Conservation (phyloP, 306 rosid species). For the Rosa multiflora region DNA sequence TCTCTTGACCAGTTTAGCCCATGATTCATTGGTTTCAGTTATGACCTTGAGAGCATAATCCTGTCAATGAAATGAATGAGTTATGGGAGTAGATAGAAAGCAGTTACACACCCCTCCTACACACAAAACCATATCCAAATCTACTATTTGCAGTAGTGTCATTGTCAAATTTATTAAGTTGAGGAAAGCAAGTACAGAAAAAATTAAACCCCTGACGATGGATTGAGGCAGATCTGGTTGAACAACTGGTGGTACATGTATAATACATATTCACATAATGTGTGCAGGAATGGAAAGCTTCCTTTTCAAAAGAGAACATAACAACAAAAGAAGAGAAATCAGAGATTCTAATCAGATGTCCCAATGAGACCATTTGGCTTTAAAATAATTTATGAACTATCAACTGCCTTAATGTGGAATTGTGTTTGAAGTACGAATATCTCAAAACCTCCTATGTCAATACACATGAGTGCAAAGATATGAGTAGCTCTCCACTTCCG, state of each 20-base stretch:
- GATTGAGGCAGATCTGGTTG: background rate
- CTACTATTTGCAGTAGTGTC: background rate
- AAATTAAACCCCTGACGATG: background rate
- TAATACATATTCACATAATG: background rate
- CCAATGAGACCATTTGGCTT: background rate
- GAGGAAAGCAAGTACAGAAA: background rate
- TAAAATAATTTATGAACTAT: background rate
- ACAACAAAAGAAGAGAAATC: background rate
- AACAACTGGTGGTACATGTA: background rate
- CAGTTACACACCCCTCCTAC: background rate
- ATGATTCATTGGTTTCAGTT: constrained; percentile 75
- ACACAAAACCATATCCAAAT: background rate
- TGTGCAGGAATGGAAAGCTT: background rate
- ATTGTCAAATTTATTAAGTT: too few relatives aligned
- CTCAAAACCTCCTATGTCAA: background rate
- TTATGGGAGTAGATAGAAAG: constrained; percentile 4
- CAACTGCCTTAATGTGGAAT: background rate
- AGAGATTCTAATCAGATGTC: background rate
- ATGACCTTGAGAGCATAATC: constrained; percentile 80
- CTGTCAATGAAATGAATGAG: constrained; percentile 38
- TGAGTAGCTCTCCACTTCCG: background rate
- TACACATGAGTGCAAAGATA: background rate
- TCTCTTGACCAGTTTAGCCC: constrained; percentile 88
- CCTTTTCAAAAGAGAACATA: background rate
- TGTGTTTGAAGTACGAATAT: background rate